A percentile compares a stretch with the other conserved stretches of the same genome.
Conservation (phyloP, 768 basidiomycete genomes). For the Psilocybe subaeruginosa region DNA sequence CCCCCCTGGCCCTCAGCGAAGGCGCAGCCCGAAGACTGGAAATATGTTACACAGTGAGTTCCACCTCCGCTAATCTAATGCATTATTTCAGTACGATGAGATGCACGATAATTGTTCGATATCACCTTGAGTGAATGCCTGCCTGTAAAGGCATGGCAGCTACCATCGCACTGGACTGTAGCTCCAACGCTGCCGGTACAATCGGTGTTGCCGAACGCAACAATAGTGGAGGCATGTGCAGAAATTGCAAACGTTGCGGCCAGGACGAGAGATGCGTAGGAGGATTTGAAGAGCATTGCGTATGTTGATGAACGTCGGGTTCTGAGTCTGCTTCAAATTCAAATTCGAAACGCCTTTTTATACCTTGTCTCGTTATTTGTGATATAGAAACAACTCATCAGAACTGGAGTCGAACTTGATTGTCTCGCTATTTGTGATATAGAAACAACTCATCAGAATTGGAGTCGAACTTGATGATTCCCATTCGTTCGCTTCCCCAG, state of each 20-base stretch:
- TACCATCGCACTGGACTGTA: constrained; percentile 13
- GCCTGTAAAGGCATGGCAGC: constrained; percentile 10
- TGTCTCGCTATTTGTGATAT: too few relatives aligned
- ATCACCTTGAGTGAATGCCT: constrained; percentile 13
- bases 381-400: too few relatives aligned
- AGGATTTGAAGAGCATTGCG: neutral
- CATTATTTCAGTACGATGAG: neutral
- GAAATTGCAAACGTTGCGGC: neutral
- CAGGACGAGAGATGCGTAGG: neutral
- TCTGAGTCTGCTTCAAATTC: neutral
- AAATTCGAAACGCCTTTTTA: neutral
- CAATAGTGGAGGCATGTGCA: constrained; percentile 8
- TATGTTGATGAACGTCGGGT: neutral
- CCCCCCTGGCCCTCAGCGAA: constrained; percentile 1
- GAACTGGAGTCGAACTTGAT: neutral
- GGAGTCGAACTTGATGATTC: neutral
- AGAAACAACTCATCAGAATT: too few relatives aligned
- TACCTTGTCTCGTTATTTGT: neutral
- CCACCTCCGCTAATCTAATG: constrained; percentile 2
- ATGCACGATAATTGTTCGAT: neutral
- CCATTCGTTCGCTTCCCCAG: neutral
- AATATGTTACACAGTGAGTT: constrained; percentile 10
- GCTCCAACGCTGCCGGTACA: constrained; percentile 7
- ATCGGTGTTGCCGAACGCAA: constrained; percentile 8
- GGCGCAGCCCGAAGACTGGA: constrained; percentile 1